These are phyloP conservation scores for Skeletonema marinoi DNA, from an alignment of 108 stramenopile genomes.

Conservation along the genomic window DNA sequence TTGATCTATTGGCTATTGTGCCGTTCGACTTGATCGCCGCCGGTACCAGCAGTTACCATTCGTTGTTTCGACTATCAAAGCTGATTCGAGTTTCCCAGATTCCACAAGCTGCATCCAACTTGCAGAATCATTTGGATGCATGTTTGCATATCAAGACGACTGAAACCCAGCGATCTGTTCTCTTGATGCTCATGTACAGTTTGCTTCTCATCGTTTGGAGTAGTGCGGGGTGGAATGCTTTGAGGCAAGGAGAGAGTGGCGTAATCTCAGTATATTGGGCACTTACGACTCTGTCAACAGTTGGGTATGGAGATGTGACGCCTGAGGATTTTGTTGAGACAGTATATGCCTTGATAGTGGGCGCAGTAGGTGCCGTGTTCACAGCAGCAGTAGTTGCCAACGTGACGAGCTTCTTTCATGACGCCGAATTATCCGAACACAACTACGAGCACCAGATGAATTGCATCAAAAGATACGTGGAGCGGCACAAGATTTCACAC, in stretches of 20 bases:
- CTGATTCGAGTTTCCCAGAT: constrained; percentile 45
- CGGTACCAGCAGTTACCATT: constrained; percentile 25
- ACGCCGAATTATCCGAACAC: constrained; percentile 55
- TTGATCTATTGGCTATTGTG: constrained; percentile 34
- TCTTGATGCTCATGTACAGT: constrained; percentile 45
- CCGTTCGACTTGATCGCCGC: constrained; percentile 44
- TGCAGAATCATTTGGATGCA: constrained; percentile 44
- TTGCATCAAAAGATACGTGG: constrained; percentile 46
- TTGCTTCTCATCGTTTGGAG: constrained; percentile 49
- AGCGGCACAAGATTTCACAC: constrained; percentile 38
- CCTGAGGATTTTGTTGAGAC: constrained; percentile 52
- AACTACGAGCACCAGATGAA: constrained; percentile 56
- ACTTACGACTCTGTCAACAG: constrained; percentile 60
- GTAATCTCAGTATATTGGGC: constrained; percentile 54
- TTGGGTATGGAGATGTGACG: constrained; percentile 64
- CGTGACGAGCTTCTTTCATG: constrained; percentile 57
- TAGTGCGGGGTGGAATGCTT: constrained; percentile 49
- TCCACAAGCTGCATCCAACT: constrained; percentile 10
- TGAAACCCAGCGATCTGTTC: constrained; percentile 40
- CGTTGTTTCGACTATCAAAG: constrained; percentile 39
- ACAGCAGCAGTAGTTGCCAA: constrained; percentile 62
- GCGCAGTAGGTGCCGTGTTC: constrained; percentile 44
- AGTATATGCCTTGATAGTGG: constrained; percentile 45
- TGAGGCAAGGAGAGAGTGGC: constrained; percentile 26
- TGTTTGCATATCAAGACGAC: constrained; percentile 45